These are phyloP conservation scores for Schwanniomyces polymorphus DNA, from an alignment of 805 yeast species.

Conservation along the genomic window DNA sequence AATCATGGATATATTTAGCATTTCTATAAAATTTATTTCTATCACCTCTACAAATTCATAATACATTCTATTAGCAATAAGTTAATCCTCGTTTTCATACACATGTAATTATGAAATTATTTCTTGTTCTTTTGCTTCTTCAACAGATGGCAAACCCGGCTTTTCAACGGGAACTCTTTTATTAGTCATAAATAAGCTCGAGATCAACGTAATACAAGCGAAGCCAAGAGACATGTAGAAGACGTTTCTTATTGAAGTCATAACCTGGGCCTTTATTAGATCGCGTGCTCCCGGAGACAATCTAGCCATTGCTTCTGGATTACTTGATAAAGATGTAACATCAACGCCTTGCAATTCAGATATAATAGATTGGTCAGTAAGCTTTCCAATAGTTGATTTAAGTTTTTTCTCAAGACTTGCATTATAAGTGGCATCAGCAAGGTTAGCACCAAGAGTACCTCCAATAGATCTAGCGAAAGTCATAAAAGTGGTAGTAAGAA, in stretches of 20 bases:
- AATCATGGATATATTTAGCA: no score
- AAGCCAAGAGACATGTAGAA: slow-evolving; percentile 42
- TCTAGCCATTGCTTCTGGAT: slow-evolving; percentile 10
- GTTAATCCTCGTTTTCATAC: no score
- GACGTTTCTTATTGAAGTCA: slow-evolving; percentile 38
- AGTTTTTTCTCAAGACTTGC: slow-evolving; percentile 17
- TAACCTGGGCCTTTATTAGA: slow-evolving; percentile 25
- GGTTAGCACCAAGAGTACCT: slow-evolving; percentile 43
- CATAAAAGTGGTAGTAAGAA: slow-evolving; percentile 47
- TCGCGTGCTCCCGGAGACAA: slow-evolving; percentile 20
- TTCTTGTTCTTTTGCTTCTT: no score
- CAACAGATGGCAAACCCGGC: no score
- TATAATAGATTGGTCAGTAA: slow-evolving; percentile 12
- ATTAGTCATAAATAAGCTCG: slow-evolving; percentile 6
- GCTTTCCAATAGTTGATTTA: slow-evolving; percentile 1
- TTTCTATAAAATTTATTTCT: no score
- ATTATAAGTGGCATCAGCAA: slow-evolving; percentile 42
- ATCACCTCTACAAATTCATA: no score
- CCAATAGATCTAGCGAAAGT: slow-evolving; percentile 47
- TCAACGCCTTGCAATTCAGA: slow-evolving; percentile 17
- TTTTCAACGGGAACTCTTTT: slow-evolving; percentile 6
- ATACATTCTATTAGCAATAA: no score
- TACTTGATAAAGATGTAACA: slow-evolving; percentile 11
- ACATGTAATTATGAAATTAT: no score
- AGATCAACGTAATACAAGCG: slow-evolving; percentile 17